Evolutionary conservation across 2,329 filamentous ascomycete genomes (phyloP).

Genomic region (Penicillium janthinellum): DNA sequence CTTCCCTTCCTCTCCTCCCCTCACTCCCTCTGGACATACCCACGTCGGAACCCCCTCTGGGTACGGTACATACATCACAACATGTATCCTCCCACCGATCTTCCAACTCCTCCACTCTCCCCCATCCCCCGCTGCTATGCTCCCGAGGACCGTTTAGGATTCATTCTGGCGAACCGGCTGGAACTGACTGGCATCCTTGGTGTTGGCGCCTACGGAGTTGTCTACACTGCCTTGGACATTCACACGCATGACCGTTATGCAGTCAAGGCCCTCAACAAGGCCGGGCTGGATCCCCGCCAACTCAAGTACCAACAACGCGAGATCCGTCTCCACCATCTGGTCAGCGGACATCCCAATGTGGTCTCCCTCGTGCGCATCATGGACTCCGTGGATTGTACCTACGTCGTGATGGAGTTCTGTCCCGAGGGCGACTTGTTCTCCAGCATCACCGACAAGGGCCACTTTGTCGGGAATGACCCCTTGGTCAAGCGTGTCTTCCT

Average conservation of each 20-base stretch:
- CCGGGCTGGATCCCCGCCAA: constrained; percentile 85
- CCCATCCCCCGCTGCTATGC: constrained; percentile 55
- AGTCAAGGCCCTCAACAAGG: constrained; percentile 95
- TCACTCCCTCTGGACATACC: constrained; percentile 18
- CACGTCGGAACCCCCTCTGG: background rate
- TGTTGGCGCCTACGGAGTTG: constrained; percentile 93
- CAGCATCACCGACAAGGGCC: constrained; percentile 93
- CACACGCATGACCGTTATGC: constrained; percentile 82
- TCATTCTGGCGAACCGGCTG: constrained; percentile 77
- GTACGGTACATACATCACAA: background rate
- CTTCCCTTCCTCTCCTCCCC: background rate
- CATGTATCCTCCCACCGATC: constrained; percentile 50
- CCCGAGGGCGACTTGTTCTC: constrained; percentile 95
- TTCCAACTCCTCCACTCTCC: constrained; percentile 50
- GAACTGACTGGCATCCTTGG: constrained; percentile 84
- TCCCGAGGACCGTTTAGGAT: constrained; percentile 84
- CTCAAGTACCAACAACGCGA: constrained; percentile 89
- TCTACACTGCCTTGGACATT: constrained; percentile 86
- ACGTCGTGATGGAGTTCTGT: constrained; percentile 95
- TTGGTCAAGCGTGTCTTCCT: constrained; percentile 86
- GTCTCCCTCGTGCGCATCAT: constrained; percentile 93
- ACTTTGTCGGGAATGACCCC: constrained; percentile 89
- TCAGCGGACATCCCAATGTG: constrained; percentile 87
- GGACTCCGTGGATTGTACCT: constrained; percentile 88
- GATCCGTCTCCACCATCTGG: constrained; percentile 86